Percentiles rank a stretch among this genome's conserved stretches.
phyloP scores from a whole-genome alignment of 1,284 basidiomycete species.

The Agroathelia rolfsii region DNA sequence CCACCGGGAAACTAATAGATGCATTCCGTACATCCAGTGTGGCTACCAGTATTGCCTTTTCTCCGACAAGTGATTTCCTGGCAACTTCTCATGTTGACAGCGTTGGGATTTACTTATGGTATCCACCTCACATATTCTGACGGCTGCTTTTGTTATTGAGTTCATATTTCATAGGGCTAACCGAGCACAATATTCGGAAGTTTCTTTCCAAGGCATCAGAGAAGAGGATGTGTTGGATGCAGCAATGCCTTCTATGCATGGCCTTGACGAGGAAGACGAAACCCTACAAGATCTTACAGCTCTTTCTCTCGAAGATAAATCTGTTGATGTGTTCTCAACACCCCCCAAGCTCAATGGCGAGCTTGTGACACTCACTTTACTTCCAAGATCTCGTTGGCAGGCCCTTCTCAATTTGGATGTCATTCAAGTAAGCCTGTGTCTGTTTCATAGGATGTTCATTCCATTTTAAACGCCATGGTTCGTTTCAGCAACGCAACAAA shows the following conservation, averaged over 20 bases:
- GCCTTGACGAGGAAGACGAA: slow-evolving; percentile 59
- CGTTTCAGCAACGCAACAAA: slow-evolving; percentile 79
- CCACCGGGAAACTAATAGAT: slow-evolving; percentile 86
- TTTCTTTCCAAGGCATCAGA: slow-evolving; percentile 72
- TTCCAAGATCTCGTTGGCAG: slow-evolving; percentile 93
- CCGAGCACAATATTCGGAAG: slow-evolving; percentile 84
- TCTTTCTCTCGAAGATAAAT: slow-evolving; percentile 46
- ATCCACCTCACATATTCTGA: slow-evolving; percentile 13
- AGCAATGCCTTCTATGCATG: slow-evolving; percentile 77
- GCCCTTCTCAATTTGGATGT: slow-evolving; percentile 93
- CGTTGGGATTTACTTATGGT: slow-evolving; percentile 92
- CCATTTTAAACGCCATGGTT: slow-evolving; percentile 6
- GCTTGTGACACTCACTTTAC: slow-evolving; percentile 82
- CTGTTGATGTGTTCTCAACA: slow-evolving; percentile 66
- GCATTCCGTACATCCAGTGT: slow-evolving; percentile 86
- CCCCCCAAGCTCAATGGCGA: slow-evolving; percentile 82
- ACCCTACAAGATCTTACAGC: slow-evolving; percentile 56
- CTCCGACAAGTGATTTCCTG: slow-evolving; percentile 91
- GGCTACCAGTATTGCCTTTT: slow-evolving; percentile 87
- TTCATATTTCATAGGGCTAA: slow-evolving; percentile 61
- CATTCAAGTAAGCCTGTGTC: slow-evolving; percentile 57
- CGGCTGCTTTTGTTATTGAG: slow-evolving; percentile 1
- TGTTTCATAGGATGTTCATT: slow-evolving; percentile 1
- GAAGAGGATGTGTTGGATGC: slow-evolving; percentile 69
- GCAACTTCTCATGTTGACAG: slow-evolving; percentile 93